A percentile compares a stretch with the other conserved stretches of the same genome.
phyloP scores from a whole-genome alignment of 2,329 filamentous ascomycete genomes.

The Triangularia setosa region DNA sequence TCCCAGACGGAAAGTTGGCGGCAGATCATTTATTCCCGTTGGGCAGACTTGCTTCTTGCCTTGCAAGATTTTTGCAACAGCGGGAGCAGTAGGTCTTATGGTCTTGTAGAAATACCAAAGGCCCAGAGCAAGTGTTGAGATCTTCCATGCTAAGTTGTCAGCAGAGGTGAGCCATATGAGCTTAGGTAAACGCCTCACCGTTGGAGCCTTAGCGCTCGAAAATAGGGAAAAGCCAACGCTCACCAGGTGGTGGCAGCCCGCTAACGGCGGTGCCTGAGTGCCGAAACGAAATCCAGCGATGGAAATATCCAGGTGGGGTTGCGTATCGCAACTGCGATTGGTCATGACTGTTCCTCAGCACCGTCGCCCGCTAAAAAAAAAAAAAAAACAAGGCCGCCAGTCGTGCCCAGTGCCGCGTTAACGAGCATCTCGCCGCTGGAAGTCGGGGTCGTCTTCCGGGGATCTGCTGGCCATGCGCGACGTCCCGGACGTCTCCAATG shows the following conservation, averaged over 20 bases:
- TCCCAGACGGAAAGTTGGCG: not conserved
- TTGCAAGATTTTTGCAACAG: no score
- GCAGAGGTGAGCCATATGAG: not conserved
- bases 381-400: no score
- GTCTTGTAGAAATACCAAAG: not conserved
- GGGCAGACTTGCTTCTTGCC: not conserved
- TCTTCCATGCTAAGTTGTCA: not conserved
- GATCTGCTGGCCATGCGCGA: constrained; percentile 3
- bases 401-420: not conserved
- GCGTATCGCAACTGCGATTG: not conserved
- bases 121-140: not conserved
- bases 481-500: not conserved
- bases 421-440: not conserved
- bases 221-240: not conserved
- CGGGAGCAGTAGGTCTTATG: not conserved
- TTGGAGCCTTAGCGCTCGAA: not conserved
- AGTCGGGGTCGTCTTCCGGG: not conserved
- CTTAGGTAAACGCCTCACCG: not conserved
- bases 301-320: not conserved
- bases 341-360: not conserved
- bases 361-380: not conserved
- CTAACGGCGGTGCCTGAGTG: not conserved
- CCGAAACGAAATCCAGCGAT: not conserved
- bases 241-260: not conserved
- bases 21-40: not conserved